These are phyloP conservation scores for Scutellaria minor DNA, from an alignment of 257 asterid genomes.

Conservation along the genomic window DNA sequence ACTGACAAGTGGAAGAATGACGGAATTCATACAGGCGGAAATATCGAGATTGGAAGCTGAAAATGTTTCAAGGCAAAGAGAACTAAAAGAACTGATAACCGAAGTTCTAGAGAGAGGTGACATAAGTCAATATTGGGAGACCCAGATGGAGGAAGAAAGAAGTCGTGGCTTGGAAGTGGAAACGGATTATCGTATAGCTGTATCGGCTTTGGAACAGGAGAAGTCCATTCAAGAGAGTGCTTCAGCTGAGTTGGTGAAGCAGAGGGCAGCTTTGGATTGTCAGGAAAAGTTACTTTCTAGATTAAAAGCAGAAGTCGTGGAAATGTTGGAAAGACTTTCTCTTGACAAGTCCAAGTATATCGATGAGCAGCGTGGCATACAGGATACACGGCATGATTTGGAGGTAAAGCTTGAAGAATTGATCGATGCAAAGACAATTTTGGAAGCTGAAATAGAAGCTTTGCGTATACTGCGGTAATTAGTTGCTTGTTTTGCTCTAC, in stretches of 20 bases:
- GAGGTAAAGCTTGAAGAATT: constrained; percentile 56
- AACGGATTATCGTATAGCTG: constrained; percentile 45
- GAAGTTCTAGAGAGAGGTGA: constrained; percentile 82
- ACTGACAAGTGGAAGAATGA: constrained; percentile 73
- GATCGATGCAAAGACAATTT: constrained; percentile 68
- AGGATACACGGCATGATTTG: constrained; percentile 42
- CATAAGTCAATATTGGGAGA: constrained; percentile 67
- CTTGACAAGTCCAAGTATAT: constrained; percentile 47
- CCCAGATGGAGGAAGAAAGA: constrained; percentile 67
- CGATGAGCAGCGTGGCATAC: constrained; percentile 48
- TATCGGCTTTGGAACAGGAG: constrained; percentile 63
- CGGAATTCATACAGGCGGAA: constrained; percentile 55
- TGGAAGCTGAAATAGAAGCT: constrained; percentile 90
- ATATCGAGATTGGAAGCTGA: constrained; percentile 68
- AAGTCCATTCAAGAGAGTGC: constrained; percentile 49
- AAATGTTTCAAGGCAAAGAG: constrained; percentile 46
- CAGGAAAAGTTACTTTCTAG: constrained; percentile 78
- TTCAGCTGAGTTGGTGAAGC: constrained; percentile 58
- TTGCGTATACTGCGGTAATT: constrained; percentile 76
- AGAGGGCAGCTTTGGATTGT: constrained; percentile 84
- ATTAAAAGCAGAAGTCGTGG: constrained; percentile 63
- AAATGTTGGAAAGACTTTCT: constrained; percentile 65
- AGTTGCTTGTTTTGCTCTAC: not conserved
- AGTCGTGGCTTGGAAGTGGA: constrained; percentile 56
- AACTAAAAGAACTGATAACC: constrained; percentile 58